These are phyloP conservation scores for Abelmoschus esculentus DNA, from an alignment of 345 rosid species.

Conservation along the genomic window DNA sequence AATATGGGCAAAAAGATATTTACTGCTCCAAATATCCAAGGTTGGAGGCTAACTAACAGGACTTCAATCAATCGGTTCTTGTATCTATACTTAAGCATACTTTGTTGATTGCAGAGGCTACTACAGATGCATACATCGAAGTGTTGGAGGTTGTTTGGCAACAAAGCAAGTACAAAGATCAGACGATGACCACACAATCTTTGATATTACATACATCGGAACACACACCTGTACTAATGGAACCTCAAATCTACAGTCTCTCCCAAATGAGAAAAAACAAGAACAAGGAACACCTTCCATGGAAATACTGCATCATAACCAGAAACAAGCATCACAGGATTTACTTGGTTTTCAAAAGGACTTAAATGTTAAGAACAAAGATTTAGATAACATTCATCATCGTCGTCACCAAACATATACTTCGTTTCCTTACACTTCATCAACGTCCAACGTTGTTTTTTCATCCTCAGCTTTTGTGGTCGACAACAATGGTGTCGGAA, in stretches of 20 bases:
- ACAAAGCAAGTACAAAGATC: slow-evolving; percentile 88
- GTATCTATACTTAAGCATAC: neutral
- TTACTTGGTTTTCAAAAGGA: no score
- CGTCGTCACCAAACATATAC: neutral
- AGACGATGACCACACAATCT: slow-evolving; percentile 48
- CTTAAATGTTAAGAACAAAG: slow-evolving; percentile 17
- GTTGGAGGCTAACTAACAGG: slow-evolving; percentile 12
- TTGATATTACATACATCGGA: slow-evolving; percentile 70
- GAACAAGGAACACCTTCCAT: no score
- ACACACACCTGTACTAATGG: slow-evolving; percentile 51
- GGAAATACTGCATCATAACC: no score
- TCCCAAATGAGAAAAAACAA: neutral
- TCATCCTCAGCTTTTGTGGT: slow-evolving; percentile 1
- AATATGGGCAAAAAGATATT: slow-evolving; percentile 86
- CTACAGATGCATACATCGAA: slow-evolving; percentile 75
- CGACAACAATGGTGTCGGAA: slow-evolving; percentile 4
- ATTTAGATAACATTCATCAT: slow-evolving; percentile 3
- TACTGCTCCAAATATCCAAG: slow-evolving; percentile 76
- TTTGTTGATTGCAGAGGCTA: slow-evolving; percentile 53
- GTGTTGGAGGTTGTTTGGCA: slow-evolving; percentile 63
- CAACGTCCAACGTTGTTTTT: slow-evolving; percentile 20
- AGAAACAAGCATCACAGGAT: no score
- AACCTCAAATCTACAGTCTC: slow-evolving; percentile 5
- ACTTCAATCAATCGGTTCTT: no score
- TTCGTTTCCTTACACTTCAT: slow-evolving; percentile 21